Evolutionary conservation across 1,139 yeast species (phyloP), one percentile per base, ranked within the genome.

Genomic region (Torulaspora pretoriensis): DNA sequence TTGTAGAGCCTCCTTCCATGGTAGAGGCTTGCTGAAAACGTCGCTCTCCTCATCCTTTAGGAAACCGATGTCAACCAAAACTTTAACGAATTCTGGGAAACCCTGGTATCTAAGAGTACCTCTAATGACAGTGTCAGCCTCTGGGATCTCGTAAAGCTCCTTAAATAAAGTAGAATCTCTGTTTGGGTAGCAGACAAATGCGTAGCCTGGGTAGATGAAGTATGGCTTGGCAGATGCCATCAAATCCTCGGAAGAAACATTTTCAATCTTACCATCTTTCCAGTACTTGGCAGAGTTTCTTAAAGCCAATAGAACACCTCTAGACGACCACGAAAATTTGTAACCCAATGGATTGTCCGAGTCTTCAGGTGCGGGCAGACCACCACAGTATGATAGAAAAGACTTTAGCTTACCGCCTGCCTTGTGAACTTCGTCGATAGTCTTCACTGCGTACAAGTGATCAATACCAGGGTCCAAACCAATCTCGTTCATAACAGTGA

Each of bases 401-500:
- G 95, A 83, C 67, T 78, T 85, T 71, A 92, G 86, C 74, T 92
- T 87, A 67, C 98, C 98, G 55, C 89, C 89, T 31, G 77, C 78
- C 56, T 76, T 73, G 74, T 92, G 98, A 49, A 92, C 97, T 72
- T 92, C 98, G 68, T 88, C 96, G 66, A 92, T 87, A 58, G 97
- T 87, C 80, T 92, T 92, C 67, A 92, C 95, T 46, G 98, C 98
- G 67, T 92, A 92, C 70, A 92, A 79, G 72, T 92, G 98, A 70
- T 92, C 98, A 60, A 92, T 77, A 79, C 98, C 98, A 56, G 98
- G 98, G 68, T 92, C 98, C 69, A 92, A 78, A 59, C 96, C 96
- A 56, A 87, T 87, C 71, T 87, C 96, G 69, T 87, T 87, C 92
- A 87, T 85, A 39, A 87, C 95, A 39, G 87, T 80, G 63, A 86